Base-by-base conservation (phyloP, 352 stramenopile species). In the Pythium myriotylum region DNA sequence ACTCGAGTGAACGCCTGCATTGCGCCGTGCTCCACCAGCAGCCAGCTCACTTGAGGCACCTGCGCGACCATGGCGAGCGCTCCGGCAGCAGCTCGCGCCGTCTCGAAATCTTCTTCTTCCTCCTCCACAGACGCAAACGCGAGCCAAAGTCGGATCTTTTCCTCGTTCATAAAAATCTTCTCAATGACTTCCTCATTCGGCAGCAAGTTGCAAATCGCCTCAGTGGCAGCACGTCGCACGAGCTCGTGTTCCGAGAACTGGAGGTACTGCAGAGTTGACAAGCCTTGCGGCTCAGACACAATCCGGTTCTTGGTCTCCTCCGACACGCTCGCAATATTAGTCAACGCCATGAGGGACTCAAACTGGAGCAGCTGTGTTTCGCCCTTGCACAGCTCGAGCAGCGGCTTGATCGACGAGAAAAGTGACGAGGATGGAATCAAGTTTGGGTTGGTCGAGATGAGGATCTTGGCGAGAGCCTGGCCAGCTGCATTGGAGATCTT, bases 191-290 rank as follows among this genome's bases (percentile, higher is more conserved):
- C 77, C 27, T 95, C 79, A 70, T 98, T 91, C 12, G 91, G 91
- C 24, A 99, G 70, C 56, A 99, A 73, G 67, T 99, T 99, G 68
- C 88, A 97, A 33, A 99, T 77, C 4, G 94, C 84, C 74, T 99
- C 97, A 4, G 97, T 99, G 9, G 96, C 94, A 10, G 97, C 97
- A 53, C 94, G 86, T 56, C 97, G 90, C 54, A 99, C 95, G 58
- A 99, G 86, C 39, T 97, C 87, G 56, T 99, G 95, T 56, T 99
- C 96, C 3, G 90, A 98, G 74, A 99, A 99, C 86, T 98, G 97
- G 29, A 95, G 59, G 51, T 94, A 95, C 59, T 92, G 82, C 14
- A 95, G 61, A 35, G 86, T 93, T 14, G 77, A 86, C 1, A 95
- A 60, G 0, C 79, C 84, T 32, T 95, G 79, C 0, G 83, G 79